Evolutionary conservation across 2,329 filamentous ascomycete species (phyloP).

Genomic region (Drechslerella coelobrocha): DNA sequence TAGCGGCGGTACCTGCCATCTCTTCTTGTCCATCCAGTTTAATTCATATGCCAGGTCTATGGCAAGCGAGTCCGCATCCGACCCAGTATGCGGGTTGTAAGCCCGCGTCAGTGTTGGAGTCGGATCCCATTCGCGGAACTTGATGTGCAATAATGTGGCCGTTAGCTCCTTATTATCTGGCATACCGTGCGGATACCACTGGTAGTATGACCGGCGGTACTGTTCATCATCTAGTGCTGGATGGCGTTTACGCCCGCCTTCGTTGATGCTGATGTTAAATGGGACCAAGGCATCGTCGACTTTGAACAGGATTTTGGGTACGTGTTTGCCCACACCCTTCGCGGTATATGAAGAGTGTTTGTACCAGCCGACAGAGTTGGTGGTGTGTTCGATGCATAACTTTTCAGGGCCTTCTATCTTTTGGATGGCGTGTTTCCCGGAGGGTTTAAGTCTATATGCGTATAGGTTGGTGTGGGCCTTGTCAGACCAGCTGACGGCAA

Average conservation of each 20-base stretch:
- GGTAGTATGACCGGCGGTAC: not conserved
- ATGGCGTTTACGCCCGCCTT: slow-evolving; percentile 20
- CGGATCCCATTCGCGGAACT: slow-evolving; percentile 4
- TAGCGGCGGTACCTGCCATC: slow-evolving; percentile 14
- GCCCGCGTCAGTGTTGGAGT: too few species aligned
- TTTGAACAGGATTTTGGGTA: not conserved
- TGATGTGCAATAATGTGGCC: slow-evolving; percentile 11
- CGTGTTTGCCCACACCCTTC: not conserved
- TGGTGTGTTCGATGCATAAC: not conserved
- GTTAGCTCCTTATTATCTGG: slow-evolving; percentile 2
- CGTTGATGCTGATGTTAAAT: slow-evolving; percentile 29
- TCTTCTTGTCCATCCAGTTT: slow-evolving; percentile 15
- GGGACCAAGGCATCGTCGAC: not conserved
- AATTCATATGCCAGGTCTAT: slow-evolving; percentile 32
- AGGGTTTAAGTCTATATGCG: slow-evolving; percentile 14
- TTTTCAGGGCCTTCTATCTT: slow-evolving; percentile 6
- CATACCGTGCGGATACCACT: not conserved
- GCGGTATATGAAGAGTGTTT: not conserved
- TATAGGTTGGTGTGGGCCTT: not conserved
- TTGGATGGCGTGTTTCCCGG: slow-evolving; percentile 1
- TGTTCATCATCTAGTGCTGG: not conserved
- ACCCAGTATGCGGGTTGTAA: too few species aligned
- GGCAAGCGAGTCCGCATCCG: too few species aligned
- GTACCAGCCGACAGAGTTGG: not conserved
- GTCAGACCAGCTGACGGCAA: slow-evolving; percentile 22